These are phyloP conservation scores for Colletotrichum tanaceti DNA, from an alignment of 2,329 filamentous ascomycete species.

Conservation along the genomic window DNA sequence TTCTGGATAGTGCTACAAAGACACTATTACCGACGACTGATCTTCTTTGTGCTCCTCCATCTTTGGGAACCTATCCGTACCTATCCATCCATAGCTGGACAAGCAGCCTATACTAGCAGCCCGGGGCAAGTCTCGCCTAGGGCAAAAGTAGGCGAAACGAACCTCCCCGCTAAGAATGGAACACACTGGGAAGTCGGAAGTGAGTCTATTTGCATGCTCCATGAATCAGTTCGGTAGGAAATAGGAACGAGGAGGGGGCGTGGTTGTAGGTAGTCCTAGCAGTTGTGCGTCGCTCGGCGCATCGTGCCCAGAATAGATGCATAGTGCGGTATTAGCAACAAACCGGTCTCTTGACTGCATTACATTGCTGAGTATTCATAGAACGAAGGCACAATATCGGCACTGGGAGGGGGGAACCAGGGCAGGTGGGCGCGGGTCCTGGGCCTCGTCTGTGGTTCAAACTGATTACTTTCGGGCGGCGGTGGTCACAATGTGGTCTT, in stretches of 20 bases:
- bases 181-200: neutral
- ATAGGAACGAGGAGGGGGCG: neutral
- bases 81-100: neutral
- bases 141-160: conserved; percentile 5
- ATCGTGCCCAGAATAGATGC: conserved; percentile 38
- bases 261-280: conserved; percentile 22
- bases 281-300: conserved; percentile 9
- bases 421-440: conserved; percentile 21
- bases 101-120: neutral
- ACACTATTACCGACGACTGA: no score
- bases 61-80: neutral
- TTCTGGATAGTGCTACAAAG: no score
- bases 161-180: neutral
- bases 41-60: no score
- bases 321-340: conserved; percentile 11
- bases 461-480: conserved; percentile 31
- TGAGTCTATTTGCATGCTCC: neutral
- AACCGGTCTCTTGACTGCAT: neutral
- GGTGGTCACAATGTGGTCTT: neutral
- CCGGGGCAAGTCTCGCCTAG: conserved; percentile 2
- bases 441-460: conserved; percentile 34
- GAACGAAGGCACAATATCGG: conserved; percentile 13
- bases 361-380: neutral
- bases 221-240: neutral
- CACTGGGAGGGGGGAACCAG: conserved; percentile 23